These are phyloP conservation scores for Fusarium tuaranense DNA, from an alignment of 2,329 filamentous ascomycete genomes.

Conservation along the genomic window DNA sequence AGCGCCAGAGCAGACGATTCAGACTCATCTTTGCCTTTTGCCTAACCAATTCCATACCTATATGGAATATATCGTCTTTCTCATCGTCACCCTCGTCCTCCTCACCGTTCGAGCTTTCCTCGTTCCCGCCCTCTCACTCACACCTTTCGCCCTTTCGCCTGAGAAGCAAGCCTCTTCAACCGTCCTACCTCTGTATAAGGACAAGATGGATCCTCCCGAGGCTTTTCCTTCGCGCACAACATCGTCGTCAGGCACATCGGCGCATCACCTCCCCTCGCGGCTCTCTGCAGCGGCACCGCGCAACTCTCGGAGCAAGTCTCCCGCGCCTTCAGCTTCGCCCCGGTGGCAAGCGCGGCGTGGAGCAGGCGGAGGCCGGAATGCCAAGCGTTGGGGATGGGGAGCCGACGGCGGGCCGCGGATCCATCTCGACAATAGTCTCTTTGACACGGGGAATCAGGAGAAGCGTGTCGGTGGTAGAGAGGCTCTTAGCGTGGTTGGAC, in stretches of 20 bases:
- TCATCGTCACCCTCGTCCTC: slow-evolving; percentile 63
- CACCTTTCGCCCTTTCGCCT: slow-evolving; percentile 64
- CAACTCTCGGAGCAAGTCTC: slow-evolving; percentile 36
- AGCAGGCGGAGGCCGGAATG: slow-evolving; percentile 37
- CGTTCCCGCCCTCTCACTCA: slow-evolving; percentile 65
- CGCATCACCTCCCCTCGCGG: slow-evolving; percentile 39
- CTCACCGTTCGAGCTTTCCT: slow-evolving; percentile 68
- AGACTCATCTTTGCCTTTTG: slow-evolving; percentile 90
- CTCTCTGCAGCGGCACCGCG: slow-evolving; percentile 38
- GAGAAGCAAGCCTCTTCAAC: slow-evolving; percentile 39
- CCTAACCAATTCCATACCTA: slow-evolving; percentile 90
- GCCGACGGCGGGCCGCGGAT: slow-evolving; percentile 62
- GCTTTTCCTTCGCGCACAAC: slow-evolving; percentile 23
- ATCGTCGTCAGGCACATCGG: slow-evolving; percentile 41
- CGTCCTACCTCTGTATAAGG: slow-evolving; percentile 62
- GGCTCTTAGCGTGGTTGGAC: slow-evolving; percentile 60
- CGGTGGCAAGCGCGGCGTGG: slow-evolving; percentile 45
- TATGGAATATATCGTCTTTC: slow-evolving; percentile 78
- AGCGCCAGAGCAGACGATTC: slow-evolving; percentile 70
- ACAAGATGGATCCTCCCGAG: slow-evolving; percentile 61
- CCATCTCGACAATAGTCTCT: slow-evolving; percentile 63
- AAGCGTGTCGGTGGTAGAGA: slow-evolving; percentile 44
- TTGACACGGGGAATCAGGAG: slow-evolving; percentile 52
- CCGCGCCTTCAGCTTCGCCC: slow-evolving; percentile 25
- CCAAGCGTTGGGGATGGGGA: slow-evolving; percentile 58